Conservation (phyloP, 1,139 yeast species). For the Candida tunisiensis region DNA sequence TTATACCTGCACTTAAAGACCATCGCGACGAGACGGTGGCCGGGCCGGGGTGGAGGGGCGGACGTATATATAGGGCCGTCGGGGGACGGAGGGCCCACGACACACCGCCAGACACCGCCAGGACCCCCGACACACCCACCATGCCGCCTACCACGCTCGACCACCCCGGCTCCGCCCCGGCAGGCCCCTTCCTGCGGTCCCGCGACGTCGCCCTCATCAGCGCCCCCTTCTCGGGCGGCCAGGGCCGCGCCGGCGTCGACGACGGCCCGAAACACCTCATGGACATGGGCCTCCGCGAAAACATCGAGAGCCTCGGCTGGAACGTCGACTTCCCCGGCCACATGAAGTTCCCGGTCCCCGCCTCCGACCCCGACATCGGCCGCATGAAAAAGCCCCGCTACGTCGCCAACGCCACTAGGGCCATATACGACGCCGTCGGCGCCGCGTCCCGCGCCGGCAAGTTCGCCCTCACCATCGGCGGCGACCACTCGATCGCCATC, state of each 20-base stretch:
- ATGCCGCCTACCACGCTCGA: no score
- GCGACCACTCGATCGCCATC: slow-evolving; percentile 93
- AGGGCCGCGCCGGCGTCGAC: slow-evolving; percentile 86
- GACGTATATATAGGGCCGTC: no score
- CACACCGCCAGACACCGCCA: no score
- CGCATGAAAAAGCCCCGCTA: slow-evolving; percentile 58
- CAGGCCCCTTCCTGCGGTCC: no score
- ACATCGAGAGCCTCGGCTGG: slow-evolving; percentile 63
- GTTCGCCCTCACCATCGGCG: slow-evolving; percentile 80
- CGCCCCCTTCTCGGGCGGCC: slow-evolving; percentile 97
- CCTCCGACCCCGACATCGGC: slow-evolving; percentile 20
- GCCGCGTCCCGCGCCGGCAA: slow-evolving; percentile 29
- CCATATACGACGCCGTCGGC: slow-evolving; percentile 45
- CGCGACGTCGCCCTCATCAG: slow-evolving; percentile 38
- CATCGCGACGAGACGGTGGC: no score
- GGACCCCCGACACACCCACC: no score
- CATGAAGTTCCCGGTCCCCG: slow-evolving; percentile 23
- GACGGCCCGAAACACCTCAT: slow-evolving; percentile 76
- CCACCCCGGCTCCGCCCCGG: no score
- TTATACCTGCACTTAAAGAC: no score
- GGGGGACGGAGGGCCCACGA: no score
- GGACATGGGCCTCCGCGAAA: slow-evolving; percentile 50
- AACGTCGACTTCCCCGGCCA: slow-evolving; percentile 38
- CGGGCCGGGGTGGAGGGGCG: no score
- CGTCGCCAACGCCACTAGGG: slow-evolving; percentile 58